Percentiles rank a stretch among this genome's conserved stretches.
phyloP scores from a whole-genome alignment of 2,329 filamentous ascomycete species.

The Sarocladium brachiariae region DNA sequence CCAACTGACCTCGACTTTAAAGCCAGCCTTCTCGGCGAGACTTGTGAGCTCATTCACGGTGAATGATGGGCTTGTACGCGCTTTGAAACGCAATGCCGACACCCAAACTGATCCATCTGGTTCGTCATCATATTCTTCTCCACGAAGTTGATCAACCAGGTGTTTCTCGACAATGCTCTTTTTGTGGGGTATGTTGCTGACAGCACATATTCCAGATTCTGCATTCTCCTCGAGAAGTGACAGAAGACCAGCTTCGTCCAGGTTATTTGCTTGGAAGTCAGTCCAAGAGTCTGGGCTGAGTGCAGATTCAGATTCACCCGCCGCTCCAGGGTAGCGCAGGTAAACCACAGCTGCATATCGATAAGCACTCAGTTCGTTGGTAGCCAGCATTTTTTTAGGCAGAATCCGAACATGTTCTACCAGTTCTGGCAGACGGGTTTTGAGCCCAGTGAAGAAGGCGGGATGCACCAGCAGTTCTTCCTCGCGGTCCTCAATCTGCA shows the following conservation, averaged over 20 bases:
- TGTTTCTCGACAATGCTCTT: constrained; percentile 24
- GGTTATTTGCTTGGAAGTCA: constrained; percentile 13
- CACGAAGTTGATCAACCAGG: constrained; percentile 13
- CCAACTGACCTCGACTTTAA: constrained; percentile 37
- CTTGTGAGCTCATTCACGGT: constrained; percentile 10
- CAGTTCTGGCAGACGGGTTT: constrained; percentile 11
- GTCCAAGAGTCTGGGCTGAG: constrained; percentile 14
- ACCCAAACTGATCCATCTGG: neutral
- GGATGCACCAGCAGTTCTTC: constrained; percentile 20
- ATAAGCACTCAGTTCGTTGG: constrained; percentile 20
- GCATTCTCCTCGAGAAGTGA: constrained; percentile 10
- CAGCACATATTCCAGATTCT: constrained; percentile 1
- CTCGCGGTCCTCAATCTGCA: constrained; percentile 14
- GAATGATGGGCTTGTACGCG: too few relatives aligned
- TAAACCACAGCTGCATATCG: constrained; percentile 20
- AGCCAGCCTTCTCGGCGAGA: constrained; percentile 29
- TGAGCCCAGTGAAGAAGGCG: constrained; percentile 17
- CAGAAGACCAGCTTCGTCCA: constrained; percentile 12
- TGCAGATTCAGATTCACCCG: neutral
- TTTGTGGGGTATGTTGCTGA: constrained; percentile 21
- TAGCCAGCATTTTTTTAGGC: constrained; percentile 19
- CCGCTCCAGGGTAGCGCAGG: neutral
- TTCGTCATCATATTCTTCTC: neutral
- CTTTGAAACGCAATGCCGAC: too few relatives aligned
- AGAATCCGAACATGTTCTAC: constrained; percentile 19